Conservation (phyloP, 163 green algal species). For the Chlamydomonas reinhardtii region DNA sequence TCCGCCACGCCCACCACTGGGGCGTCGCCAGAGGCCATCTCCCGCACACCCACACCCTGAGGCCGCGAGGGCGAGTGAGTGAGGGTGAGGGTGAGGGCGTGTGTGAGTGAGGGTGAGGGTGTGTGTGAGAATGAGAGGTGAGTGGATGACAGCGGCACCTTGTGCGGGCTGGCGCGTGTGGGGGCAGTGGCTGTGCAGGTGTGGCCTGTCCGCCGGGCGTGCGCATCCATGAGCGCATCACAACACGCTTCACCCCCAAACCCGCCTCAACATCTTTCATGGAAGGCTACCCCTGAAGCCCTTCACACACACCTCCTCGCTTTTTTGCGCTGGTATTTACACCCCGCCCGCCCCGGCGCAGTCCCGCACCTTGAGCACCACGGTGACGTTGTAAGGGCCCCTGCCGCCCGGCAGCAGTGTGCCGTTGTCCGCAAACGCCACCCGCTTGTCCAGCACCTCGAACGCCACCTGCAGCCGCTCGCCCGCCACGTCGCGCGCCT, state of each 20-base stretch:
- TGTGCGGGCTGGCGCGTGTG: no score
- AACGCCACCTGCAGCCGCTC: constrained; percentile 76
- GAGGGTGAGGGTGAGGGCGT: neutral
- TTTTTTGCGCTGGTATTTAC: no score
- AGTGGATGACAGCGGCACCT: no score
- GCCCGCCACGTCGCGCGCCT: constrained; percentile 84
- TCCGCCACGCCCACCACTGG: constrained; percentile 90
- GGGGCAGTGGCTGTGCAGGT: no score
- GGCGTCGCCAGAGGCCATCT: constrained; percentile 83
- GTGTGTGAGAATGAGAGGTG: neutral
- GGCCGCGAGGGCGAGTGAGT: neutral
- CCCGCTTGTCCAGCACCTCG: constrained; percentile 62
- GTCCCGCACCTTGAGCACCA: constrained; percentile 82
- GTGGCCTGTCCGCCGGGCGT: no score
- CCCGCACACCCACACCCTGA: constrained; percentile 75
- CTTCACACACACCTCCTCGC: no score
- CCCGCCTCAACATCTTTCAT: no score
- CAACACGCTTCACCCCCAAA: no score
- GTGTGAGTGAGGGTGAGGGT: neutral
- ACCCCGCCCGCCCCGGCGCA: no score
- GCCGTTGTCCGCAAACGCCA: constrained; percentile 46
- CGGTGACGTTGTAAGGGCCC: constrained; percentile 87
- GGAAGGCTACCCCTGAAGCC: no score
- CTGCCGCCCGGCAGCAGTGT: constrained; percentile 38
- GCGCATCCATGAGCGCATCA: no score